Evolutionary conservation across 129 eudicot species (phyloP).

Genomic region (Smallanthus sonchifolius): DNA sequence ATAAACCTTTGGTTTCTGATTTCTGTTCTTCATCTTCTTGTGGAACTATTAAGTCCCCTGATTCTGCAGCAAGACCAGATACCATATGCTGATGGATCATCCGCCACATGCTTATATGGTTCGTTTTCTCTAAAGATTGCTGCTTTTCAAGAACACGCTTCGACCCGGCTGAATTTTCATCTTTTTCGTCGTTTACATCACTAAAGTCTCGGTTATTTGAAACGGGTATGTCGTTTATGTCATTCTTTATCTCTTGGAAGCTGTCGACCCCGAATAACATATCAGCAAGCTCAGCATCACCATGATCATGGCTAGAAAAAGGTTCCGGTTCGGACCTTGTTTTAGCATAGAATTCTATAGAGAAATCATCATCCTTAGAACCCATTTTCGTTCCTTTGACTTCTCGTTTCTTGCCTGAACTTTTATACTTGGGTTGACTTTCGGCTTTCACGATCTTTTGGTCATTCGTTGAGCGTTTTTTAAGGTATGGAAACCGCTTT

Average conservation of each 20-base stretch:
- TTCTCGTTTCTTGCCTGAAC: constrained; percentile 29
- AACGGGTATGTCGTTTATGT: not conserved
- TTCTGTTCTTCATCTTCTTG: constrained; percentile 25
- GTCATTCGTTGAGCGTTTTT: constrained; percentile 32
- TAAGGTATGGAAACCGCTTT: constrained; percentile 42
- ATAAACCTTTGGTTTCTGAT: constrained; percentile 17
- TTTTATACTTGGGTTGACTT: constrained; percentile 21
- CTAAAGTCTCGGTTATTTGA: not conserved
- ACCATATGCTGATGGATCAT: constrained; percentile 73
- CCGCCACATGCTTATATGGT: constrained; percentile 80
- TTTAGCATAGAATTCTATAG: constrained; percentile 36
- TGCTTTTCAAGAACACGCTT: constrained; percentile 18
- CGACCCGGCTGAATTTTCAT: constrained; percentile 15
- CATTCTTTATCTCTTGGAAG: constrained; percentile 8
- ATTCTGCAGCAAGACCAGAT: constrained; percentile 39
- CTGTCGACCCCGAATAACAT: constrained; percentile 38
- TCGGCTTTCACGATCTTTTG: constrained; percentile 25
- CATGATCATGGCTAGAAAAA: constrained; percentile 14
- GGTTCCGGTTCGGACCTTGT: constrained; percentile 26
- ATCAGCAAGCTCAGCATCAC: constrained; percentile 35
- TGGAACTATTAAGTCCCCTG: constrained; percentile 7
- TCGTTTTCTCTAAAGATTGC: constrained; percentile 34
- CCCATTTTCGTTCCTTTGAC: constrained; percentile 12
- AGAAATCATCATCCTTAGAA: constrained; percentile 26
- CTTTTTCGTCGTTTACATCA: not conserved